Conservation (phyloP, 331 rosid species). For the Acacia concinna region DNA sequence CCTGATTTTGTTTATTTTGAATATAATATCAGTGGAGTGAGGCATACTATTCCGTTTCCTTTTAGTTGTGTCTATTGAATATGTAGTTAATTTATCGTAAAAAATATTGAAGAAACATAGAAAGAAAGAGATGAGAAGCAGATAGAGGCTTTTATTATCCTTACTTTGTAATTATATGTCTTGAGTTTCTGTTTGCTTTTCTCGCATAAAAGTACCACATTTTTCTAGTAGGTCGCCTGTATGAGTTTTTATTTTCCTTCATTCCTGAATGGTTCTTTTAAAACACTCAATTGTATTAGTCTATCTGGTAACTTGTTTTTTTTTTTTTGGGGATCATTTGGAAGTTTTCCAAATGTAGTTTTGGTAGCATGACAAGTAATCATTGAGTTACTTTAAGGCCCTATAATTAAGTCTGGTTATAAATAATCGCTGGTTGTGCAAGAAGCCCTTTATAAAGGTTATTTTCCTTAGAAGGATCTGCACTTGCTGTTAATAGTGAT, state of each 20-base stretch:
- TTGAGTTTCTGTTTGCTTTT: conserved; percentile 2
- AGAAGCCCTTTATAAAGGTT: conserved; percentile 78
- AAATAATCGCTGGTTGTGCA: conserved; percentile 73
- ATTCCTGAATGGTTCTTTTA: background rate
- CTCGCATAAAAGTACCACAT: background rate
- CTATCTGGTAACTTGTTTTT: conserved; percentile 12
- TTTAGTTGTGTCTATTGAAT: background rate
- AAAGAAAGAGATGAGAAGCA: background rate
- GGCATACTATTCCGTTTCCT: conserved; percentile 38
- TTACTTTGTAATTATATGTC: background rate
- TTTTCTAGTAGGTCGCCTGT: background rate
- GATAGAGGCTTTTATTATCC: background rate
- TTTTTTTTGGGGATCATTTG: background rate
- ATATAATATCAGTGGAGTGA: conserved; percentile 8
- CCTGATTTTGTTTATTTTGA: background rate
- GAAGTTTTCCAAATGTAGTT: conserved; percentile 10
- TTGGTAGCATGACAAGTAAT: conserved; percentile 25
- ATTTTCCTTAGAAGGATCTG: conserved; percentile 67
- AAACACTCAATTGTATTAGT: background rate
- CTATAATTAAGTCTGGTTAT: conserved; percentile 16
- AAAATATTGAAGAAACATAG: background rate
- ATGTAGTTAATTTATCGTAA: background rate
- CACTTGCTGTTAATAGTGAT: conserved; percentile 88
- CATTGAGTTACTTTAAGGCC: conserved; percentile 16
- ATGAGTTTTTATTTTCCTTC: background rate